A percentile compares a stretch with the other conserved stretches of the same genome.
These are phyloP conservation scores for Backusella macrospora DNA, from an alignment of 192 early-diverging fungal genomes.

Conservation along the genomic window DNA sequence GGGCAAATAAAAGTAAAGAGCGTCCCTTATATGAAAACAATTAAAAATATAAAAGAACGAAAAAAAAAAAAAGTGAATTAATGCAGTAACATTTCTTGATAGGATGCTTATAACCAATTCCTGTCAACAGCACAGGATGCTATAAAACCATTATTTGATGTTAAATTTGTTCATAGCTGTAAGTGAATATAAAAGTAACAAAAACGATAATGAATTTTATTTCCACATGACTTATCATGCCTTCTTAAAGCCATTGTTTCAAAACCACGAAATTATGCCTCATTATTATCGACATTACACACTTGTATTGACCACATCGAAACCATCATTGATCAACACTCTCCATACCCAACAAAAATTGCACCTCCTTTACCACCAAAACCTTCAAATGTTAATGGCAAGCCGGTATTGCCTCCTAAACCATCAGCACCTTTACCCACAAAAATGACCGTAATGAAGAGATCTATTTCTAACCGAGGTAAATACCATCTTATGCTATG, in stretches of 20 bases:
- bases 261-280: conserved; percentile 11
- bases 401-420: conserved; percentile 27
- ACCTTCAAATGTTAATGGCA: conserved; percentile 13
- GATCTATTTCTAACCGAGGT: conserved; percentile 17
- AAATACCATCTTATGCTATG: not conserved
- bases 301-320: conserved; percentile 19
- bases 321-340: conserved; percentile 16
- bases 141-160: conserved; percentile 18
- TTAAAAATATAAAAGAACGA: not conserved
- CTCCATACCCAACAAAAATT: not conserved
- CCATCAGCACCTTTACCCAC: conserved; percentile 4
- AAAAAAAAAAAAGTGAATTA: not conserved
- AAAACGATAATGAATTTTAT: not conserved
- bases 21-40: not conserved
- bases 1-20: conserved; percentile 36
- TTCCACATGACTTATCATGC: conserved; percentile 10
- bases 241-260: conserved; percentile 18
- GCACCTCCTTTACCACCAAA: conserved; percentile 22
- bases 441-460: not conserved
- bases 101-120: conserved; percentile 17
- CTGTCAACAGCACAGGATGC: conserved; percentile 17
- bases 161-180: conserved; percentile 23
- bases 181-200: not conserved
- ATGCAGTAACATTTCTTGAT: not conserved
- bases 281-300: conserved; percentile 13